Evolutionary conservation across 495 filamentous ascomycete species (phyloP).

Genomic region (Filosporella fistucella): DNA sequence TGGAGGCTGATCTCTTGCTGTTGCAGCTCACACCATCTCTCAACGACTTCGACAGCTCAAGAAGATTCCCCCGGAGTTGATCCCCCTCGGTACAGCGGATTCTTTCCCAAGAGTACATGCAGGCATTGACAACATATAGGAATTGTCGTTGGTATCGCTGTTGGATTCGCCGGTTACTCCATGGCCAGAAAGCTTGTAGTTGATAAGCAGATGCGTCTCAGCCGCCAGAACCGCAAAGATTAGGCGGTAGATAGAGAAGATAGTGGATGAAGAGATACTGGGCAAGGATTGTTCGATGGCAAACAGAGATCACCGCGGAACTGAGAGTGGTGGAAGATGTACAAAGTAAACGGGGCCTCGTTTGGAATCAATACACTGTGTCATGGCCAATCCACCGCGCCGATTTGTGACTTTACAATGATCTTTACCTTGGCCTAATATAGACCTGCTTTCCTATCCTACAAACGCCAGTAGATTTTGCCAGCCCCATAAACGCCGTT

Average conservation of each 20-base stretch:
- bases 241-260: constrained; percentile 3
- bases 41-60: constrained; percentile 85
- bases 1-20: constrained; percentile 12
- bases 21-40: constrained; percentile 89
- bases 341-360: constrained; percentile 10
- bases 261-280: background rate
- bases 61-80: constrained; percentile 88
- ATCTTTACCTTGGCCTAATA: too few species aligned
- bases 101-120: background rate
- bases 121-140: constrained; percentile 41
- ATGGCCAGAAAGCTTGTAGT: constrained; percentile 71
- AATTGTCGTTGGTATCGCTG: constrained; percentile 69
- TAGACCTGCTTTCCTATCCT: constrained; percentile 1
- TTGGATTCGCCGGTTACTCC: constrained; percentile 72
- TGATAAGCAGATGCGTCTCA: constrained; percentile 89
- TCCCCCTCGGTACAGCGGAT: constrained; percentile 76
- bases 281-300: background rate
- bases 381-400: background rate
- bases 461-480: constrained; percentile 10
- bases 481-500: constrained; percentile 20
- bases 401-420: constrained; percentile 1
- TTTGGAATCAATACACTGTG: constrained; percentile 14
- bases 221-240: constrained; percentile 25
- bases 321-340: constrained; percentile 9
- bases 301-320: too few species aligned